Percentiles rank a stretch among this genome's conserved stretches.
phyloP scores from a whole-genome alignment of 1,139 yeast genomes.

The Magnusiomyces suaveolens region DNA sequence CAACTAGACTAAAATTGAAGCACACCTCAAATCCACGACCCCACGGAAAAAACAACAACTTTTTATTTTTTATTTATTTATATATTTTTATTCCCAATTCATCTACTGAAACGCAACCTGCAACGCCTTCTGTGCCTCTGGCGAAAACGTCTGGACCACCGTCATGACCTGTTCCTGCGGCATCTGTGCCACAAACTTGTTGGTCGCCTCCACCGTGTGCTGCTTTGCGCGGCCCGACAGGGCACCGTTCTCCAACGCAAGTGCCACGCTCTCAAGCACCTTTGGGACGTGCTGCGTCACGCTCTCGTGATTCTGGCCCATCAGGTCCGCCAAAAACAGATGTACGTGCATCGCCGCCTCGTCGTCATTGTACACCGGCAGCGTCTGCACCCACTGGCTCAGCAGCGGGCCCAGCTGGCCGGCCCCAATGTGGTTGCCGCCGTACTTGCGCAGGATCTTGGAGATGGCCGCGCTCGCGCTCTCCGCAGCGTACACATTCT shows the following conservation, averaged over 20 bases:
- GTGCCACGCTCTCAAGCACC: slow-evolving; percentile 63
- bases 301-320: slow-evolving; percentile 58
- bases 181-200: slow-evolving; percentile 34
- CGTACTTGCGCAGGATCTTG: slow-evolving; percentile 44
- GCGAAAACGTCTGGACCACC: slow-evolving; percentile 52
- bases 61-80: too few species aligned
- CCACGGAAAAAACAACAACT: too few species aligned
- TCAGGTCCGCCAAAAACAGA: slow-evolving; percentile 62
- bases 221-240: slow-evolving; percentile 64
- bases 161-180: slow-evolving; percentile 58
- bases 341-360: slow-evolving; percentile 88
- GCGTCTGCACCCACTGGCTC: slow-evolving; percentile 66
- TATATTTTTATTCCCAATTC: background rate
- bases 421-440: slow-evolving; percentile 37
- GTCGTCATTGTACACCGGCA: slow-evolving; percentile 77
- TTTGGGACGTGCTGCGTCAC: slow-evolving; percentile 49
- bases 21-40: too few species aligned
- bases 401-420: slow-evolving; percentile 50
- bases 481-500: slow-evolving; percentile 79
- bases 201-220: slow-evolving; percentile 49
- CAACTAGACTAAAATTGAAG: too few species aligned
- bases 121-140: slow-evolving; percentile 51
- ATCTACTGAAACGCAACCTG: slow-evolving; percentile 45
- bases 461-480: slow-evolving; percentile 77
- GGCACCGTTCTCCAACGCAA: slow-evolving; percentile 62